Conservation (phyloP, 495 filamentous ascomycete genomes). For the Sporormia fimetaria region DNA sequence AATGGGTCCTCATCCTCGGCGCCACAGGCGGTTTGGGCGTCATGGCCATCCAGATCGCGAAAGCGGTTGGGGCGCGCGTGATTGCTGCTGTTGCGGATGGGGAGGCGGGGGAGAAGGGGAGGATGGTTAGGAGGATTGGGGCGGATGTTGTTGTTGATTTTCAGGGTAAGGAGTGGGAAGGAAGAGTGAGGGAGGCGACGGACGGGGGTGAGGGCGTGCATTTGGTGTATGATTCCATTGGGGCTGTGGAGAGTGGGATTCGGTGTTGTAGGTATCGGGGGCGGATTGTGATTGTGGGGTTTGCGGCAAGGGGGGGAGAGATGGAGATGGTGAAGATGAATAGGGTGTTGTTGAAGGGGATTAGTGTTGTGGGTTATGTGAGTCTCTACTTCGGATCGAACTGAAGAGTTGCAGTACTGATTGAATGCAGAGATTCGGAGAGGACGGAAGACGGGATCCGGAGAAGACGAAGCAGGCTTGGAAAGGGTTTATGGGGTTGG, state of each 20-base stretch:
- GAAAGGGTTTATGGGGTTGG: slow-evolving; percentile 30
- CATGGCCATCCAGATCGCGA: slow-evolving; percentile 22
- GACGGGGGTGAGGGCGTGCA: slow-evolving; percentile 21
- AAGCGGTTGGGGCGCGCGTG: slow-evolving; percentile 14
- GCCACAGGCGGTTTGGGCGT: slow-evolving; percentile 21
- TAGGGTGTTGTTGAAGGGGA: slow-evolving; percentile 28
- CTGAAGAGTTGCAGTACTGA: not conserved
- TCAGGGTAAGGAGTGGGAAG: slow-evolving; percentile 15
- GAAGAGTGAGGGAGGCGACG: slow-evolving; percentile 11
- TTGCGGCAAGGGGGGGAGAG: slow-evolving; percentile 30
- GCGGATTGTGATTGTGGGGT: slow-evolving; percentile 30
- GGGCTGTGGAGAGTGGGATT: slow-evolving; percentile 16
- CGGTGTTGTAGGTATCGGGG: slow-evolving; percentile 28
- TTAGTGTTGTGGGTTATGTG: slow-evolving; percentile 30
- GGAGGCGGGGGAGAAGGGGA: slow-evolving; percentile 18
- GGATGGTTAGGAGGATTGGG: slow-evolving; percentile 9
- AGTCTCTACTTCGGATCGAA: slow-evolving; percentile 1
- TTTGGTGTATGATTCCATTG: slow-evolving; percentile 25
- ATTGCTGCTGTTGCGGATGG: slow-evolving; percentile 15
- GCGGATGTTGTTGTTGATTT: slow-evolving; percentile 22
- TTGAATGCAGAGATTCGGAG: slow-evolving; percentile 27
- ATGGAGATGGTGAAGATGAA: slow-evolving; percentile 32
- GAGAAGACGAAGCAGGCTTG: slow-evolving; percentile 24
- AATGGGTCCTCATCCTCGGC: slow-evolving; percentile 17
- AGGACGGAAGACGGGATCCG: slow-evolving; percentile 29